These are phyloP conservation scores for Aureobasidium sp. DNA, from an alignment of 2,329 filamentous ascomycete genomes.

Conservation along the genomic window DNA sequence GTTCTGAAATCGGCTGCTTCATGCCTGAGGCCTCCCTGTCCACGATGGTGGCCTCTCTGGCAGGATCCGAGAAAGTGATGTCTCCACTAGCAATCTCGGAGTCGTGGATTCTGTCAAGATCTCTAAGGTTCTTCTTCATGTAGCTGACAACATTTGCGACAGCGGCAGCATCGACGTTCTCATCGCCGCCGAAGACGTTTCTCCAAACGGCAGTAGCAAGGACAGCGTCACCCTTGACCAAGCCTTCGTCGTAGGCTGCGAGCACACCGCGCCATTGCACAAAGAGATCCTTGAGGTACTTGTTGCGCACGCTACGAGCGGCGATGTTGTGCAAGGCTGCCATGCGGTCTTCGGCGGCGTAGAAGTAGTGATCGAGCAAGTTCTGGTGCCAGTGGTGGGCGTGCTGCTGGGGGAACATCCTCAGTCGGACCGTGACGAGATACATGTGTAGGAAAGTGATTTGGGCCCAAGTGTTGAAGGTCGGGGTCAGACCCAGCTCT, in stretches of 20 bases:
- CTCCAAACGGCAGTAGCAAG: conserved; percentile 83
- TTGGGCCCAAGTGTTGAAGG: conserved; percentile 93
- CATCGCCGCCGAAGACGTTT: conserved; percentile 75
- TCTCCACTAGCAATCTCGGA: conserved; percentile 41
- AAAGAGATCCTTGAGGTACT: conserved; percentile 77
- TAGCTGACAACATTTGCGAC: conserved; percentile 58
- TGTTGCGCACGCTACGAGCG: conserved; percentile 49
- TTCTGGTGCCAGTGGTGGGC: conserved; percentile 79
- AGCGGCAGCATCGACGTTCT: conserved; percentile 54
- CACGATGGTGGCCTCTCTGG: conserved; percentile 2
- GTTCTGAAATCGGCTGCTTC: background rate
- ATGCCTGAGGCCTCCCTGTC: background rate
- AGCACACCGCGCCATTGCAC: conserved; percentile 86
- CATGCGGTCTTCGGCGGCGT: conserved; percentile 78
- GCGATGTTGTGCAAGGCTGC: conserved; percentile 66
- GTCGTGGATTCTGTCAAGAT: conserved; percentile 49
- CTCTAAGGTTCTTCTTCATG: conserved; percentile 51
- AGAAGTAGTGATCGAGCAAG: conserved; percentile 92
- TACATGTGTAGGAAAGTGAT: conserved; percentile 97
- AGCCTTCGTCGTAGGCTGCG: conserved; percentile 75
- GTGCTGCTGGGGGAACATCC: conserved; percentile 64
- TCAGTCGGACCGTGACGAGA: conserved; percentile 74
- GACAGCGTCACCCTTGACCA: conserved; percentile 69
- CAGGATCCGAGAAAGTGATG: conserved; percentile 39
- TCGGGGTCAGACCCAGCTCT: conserved; percentile 75